Conservation (phyloP, 305 asterid genomes). For the Solanum hybrid region DNA sequence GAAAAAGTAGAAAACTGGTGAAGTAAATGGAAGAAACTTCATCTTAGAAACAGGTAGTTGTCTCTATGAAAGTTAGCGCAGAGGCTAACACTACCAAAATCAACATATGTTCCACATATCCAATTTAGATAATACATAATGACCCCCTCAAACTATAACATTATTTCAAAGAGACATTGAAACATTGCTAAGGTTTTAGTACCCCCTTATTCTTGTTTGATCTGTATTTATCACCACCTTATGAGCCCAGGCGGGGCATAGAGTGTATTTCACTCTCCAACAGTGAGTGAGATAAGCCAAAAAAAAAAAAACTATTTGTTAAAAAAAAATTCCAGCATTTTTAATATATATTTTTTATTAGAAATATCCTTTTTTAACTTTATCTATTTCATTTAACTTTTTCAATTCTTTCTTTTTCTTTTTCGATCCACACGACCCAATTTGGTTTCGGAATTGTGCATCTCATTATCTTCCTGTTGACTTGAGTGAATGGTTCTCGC, state of each 20-base stretch:
- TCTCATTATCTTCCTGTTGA: neutral
- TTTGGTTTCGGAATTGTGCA: neutral
- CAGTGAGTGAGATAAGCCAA: neutral
- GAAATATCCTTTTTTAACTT: neutral
- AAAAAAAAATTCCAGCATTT: neutral
- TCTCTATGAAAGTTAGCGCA: neutral
- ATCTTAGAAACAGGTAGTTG: neutral
- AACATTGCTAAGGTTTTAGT: neutral
- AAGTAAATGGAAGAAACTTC: neutral
- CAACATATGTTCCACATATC: neutral
- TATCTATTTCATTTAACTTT: neutral
- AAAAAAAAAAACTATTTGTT: neutral
- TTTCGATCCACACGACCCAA: neutral
- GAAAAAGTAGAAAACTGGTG: neutral
- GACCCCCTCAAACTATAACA: neutral
- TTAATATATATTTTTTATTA: neutral
- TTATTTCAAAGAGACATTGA: neutral
- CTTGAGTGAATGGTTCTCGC: neutral
- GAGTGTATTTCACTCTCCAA: neutral
- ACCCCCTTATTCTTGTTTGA: neutral
- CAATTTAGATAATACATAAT: neutral
- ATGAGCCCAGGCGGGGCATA: neutral
- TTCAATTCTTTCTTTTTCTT: neutral
- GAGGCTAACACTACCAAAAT: neutral
- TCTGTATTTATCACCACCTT: neutral